A percentile compares a stretch with the other conserved stretches of the same genome.
These are phyloP conservation scores for Aspergillus thermomutatus DNA, from an alignment of 2,329 filamentous ascomycete genomes.

Conservation along the genomic window DNA sequence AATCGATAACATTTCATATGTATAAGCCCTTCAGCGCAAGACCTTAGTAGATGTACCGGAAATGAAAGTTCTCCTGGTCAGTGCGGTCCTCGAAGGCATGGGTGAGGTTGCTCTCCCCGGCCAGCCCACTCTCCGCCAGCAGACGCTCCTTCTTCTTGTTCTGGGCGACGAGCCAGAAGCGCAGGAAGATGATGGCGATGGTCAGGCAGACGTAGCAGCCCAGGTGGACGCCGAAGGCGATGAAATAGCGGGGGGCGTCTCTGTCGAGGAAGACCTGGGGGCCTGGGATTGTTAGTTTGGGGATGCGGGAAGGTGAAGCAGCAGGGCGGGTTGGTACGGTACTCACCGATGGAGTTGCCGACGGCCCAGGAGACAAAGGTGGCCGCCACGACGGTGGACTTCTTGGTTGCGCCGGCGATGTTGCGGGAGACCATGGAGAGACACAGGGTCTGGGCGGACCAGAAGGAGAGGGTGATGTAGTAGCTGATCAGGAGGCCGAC, in stretches of 20 bases:
- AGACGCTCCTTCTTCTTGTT: slow-evolving; percentile 58
- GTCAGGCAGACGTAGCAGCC: slow-evolving; percentile 65
- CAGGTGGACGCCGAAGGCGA: slow-evolving; percentile 66
- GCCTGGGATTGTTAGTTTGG: no score
- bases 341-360: slow-evolving; percentile 62
- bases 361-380: slow-evolving; percentile 69
- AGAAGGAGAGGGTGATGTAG: slow-evolving; percentile 75
- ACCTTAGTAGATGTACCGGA: slow-evolving; percentile 53
- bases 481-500: slow-evolving; percentile 69
- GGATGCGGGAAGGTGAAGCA: no score
- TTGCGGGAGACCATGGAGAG: slow-evolving; percentile 68
- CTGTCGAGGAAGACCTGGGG: slow-evolving; percentile 62
- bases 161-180: slow-evolving; percentile 56
- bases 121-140: slow-evolving; percentile 39
- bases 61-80: slow-evolving; percentile 59
- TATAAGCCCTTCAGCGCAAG: background rate
- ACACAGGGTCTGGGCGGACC: slow-evolving; percentile 66
- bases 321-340: no score
- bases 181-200: slow-evolving; percentile 54
- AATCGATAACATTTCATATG: background rate
- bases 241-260: slow-evolving; percentile 64
- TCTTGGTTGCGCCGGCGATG: slow-evolving; percentile 71
- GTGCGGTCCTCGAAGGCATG: slow-evolving; percentile 64
- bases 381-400: slow-evolving; percentile 62
- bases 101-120: slow-evolving; percentile 41